Evolutionary conservation across 108 stramenopile genomes (phyloP).

Genomic region (Bacterosira constricta): DNA sequence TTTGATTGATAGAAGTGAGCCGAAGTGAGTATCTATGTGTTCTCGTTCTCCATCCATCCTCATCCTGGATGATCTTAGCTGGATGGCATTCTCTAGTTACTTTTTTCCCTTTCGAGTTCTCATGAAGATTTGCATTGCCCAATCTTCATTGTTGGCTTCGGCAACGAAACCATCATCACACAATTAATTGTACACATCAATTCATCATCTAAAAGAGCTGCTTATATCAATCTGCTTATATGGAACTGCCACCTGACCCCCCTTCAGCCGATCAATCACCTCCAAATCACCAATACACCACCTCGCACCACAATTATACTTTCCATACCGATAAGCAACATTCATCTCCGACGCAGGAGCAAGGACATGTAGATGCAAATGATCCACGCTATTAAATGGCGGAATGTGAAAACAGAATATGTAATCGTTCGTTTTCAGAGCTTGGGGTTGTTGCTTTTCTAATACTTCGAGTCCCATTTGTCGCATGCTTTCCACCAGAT

Average conservation of each 20-base stretch:
- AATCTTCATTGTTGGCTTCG: no score
- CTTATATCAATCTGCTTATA: not conserved
- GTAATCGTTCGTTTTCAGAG: slow-evolving; percentile 52
- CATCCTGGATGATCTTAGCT: no score
- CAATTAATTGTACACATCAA: no score
- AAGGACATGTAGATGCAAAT: slow-evolving; percentile 81
- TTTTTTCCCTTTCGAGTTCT: no score
- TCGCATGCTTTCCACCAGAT: slow-evolving; percentile 59
- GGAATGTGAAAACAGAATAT: slow-evolving; percentile 71
- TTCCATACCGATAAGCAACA: slow-evolving; percentile 39
- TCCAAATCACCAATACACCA: slow-evolving; percentile 54
- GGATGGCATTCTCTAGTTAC: no score
- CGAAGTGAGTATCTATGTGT: no score
- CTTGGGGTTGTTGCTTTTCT: slow-evolving; percentile 45
- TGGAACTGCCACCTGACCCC: slow-evolving; percentile 31
- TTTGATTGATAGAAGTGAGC: no score
- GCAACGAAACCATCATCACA: no score
- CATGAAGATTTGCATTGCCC: no score
- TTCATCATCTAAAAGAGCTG: no score
- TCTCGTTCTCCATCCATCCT: no score
- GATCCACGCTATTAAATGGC: slow-evolving; percentile 73
- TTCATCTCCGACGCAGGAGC: slow-evolving; percentile 68
- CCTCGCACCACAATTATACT: slow-evolving; percentile 54
- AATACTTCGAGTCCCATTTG: slow-evolving; percentile 52
- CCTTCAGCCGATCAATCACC: slow-evolving; percentile 44